Base-by-base conservation (phyloP, 2,329 filamentous ascomycete genomes). In the Ceratocystis variospora region DNA sequence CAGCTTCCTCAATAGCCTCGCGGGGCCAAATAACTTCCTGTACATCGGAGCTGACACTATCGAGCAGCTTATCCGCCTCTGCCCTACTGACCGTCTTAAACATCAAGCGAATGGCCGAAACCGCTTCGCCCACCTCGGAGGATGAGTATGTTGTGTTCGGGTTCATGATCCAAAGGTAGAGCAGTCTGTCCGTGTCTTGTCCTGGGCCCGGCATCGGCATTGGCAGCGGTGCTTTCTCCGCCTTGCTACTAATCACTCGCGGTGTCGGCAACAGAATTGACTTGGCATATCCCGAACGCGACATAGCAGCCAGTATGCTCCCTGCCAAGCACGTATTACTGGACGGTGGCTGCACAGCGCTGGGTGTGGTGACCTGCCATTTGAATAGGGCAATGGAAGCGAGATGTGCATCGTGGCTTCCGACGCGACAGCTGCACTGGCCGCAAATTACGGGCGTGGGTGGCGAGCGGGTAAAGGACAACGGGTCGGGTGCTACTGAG, bases 151-250 rank as follows among this genome's bases (percentile, higher is more conserved):
- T 73, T 31, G 85, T 80, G 70, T 79, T 79, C n/a, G 76, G 74
- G 69, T 84, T 85, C 41, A 85, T 75, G 1, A 83, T 77, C 82
- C 82, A 84, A 3, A 83, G 73, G 46, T 82, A 76, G 3, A 83
- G 73, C n/a, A 66, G 63, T 15, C 22, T 61, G 46, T 62, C 61
- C 10, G 37, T 41, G 37, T 41, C 37, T 12, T 41, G 37, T 41
- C 37, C 37, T 15, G 31, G 15, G 15, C 41, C 41, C 41, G 3
- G 62, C 15, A 19, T 46, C 8, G 2, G 68, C 50, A 19, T 37
- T 33, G 3, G 62, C 22, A 33, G 3, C 33, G 7, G 62, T 25
- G 41, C 15, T 2, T 19, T 61, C 28, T 22, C 25, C 22, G 44
- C 44, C 10, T 6, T 28, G 19, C 65, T 67, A 53, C 61, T 64